phyloP scores from a whole-genome alignment of 495 filamentous ascomycete genomes.

The Xylaria palmicola region DNA sequence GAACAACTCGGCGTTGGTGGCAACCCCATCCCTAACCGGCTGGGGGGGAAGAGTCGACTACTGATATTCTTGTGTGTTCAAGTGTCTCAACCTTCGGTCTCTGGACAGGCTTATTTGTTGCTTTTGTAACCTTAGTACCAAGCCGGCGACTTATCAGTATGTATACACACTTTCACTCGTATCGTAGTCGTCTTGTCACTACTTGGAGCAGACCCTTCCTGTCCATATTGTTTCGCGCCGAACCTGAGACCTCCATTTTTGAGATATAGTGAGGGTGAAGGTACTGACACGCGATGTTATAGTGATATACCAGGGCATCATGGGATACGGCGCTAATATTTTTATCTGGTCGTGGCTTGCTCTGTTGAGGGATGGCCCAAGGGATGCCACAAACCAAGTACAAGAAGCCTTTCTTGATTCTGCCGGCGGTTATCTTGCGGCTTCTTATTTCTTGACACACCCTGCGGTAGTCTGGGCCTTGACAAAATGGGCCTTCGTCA shows the following conservation, averaged over 20 bases:
- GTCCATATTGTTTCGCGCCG: not conserved
- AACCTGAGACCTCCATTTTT: not conserved
- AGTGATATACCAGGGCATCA: not conserved
- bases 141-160: constrained; percentile 1
- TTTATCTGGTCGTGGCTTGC: not conserved
- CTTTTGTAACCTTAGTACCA: not conserved
- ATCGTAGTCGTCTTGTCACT: not conserved
- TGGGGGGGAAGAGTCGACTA: not conserved
- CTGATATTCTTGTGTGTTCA: not conserved
- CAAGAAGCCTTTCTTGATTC: not conserved
- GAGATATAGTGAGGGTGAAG: not conserved
- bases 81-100: not conserved
- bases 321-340: not conserved
- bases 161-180: not conserved
- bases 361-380: not conserved
- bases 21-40: not conserved
- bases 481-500: not conserved
- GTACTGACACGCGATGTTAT: not conserved
- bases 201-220: not conserved
- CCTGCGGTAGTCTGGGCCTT: not conserved
- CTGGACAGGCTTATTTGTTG: not conserved
- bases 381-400: not conserved
- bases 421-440: not conserved
- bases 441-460: not conserved
- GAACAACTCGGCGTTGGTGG: not conserved